These are phyloP conservation scores for Alternaria sp. DNA, from an alignment of 2,329 filamentous ascomycete species.

Conservation along the genomic window DNA sequence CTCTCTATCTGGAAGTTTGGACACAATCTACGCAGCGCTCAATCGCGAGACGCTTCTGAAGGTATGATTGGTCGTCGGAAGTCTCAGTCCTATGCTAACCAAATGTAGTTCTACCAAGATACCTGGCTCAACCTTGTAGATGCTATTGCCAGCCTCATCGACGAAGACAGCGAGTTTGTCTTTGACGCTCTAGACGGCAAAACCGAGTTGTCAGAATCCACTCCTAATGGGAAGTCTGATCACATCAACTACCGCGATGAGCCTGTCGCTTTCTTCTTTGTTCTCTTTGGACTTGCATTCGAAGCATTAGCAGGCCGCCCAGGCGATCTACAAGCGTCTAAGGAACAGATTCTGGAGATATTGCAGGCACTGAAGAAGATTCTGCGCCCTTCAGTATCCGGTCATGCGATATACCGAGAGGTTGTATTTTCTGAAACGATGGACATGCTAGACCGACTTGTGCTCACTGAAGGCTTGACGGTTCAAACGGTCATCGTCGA, in stretches of 20 bases:
- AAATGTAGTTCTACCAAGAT: constrained; percentile 82
- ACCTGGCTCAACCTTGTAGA: constrained; percentile 97
- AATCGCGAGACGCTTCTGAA: constrained; percentile 91
- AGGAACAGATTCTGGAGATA: constrained; percentile 85
- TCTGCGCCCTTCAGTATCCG: constrained; percentile 88
- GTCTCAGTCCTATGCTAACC: constrained; percentile 12
- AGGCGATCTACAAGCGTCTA: constrained; percentile 71
- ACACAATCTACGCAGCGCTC: constrained; percentile 91
- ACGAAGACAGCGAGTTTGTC: constrained; percentile 96
- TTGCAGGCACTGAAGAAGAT: constrained; percentile 94
- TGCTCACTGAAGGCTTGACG: constrained; percentile 86
- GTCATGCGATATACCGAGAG: constrained; percentile 94
- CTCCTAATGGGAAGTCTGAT: constrained; percentile 66
- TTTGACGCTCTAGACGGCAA: constrained; percentile 96
- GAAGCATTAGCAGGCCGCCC: constrained; percentile 89
- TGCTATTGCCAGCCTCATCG: constrained; percentile 94
- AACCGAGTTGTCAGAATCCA: constrained; percentile 47
- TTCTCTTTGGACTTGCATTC: constrained; percentile 94
- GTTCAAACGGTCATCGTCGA: constrained; percentile 93
- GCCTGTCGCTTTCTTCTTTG: constrained; percentile 98
- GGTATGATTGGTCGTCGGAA: constrained; percentile 42
- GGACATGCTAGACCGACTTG: constrained; percentile 90
- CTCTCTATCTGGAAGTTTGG: constrained; percentile 81
- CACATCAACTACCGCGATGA: constrained; percentile 96
- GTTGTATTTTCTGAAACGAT: constrained; percentile 97